Conservation (phyloP, 176 grass and related monocot species). For the Juncus inflexus region DNA sequence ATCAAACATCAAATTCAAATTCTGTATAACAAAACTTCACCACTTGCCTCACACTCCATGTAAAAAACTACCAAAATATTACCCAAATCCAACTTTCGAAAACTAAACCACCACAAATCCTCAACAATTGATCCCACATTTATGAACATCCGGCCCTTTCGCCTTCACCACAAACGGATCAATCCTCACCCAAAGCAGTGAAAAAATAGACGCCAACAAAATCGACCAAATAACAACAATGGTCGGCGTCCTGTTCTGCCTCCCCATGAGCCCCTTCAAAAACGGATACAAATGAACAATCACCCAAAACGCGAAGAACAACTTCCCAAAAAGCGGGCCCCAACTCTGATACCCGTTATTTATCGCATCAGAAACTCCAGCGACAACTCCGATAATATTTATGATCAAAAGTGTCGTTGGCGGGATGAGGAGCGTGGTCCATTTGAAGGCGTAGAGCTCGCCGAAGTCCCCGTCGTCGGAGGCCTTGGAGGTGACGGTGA, state of each 20-base stretch:
- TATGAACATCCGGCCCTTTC: conserved; percentile 70
- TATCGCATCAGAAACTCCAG: conserved; percentile 88
- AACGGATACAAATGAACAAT: conserved; percentile 95
- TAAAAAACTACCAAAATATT: conserved; percentile 31
- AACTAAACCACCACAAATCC: conserved; percentile 2
- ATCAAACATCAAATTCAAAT: conserved; percentile 21
- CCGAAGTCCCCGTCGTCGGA: conserved; percentile 63
- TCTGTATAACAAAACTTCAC: conserved; percentile 53
- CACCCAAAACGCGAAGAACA: conserved; percentile 96
- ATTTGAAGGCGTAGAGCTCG: conserved; percentile 93
- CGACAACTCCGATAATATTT: conserved; percentile 91
- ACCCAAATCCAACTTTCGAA: background rate
- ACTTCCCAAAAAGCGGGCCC: conserved; percentile 89
- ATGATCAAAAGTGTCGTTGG: conserved; percentile 83
- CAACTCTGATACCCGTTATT: conserved; percentile 87
- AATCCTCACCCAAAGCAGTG: conserved; percentile 95
- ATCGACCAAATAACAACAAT: conserved; percentile 92
- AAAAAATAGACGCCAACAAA: conserved; percentile 89
- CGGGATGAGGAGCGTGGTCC: conserved; percentile 94
- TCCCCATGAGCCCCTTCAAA: conserved; percentile 93
- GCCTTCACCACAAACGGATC: conserved; percentile 72
- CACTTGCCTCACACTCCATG: conserved; percentile 35
- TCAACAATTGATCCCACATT: conserved; percentile 95
- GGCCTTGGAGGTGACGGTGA: conserved; percentile 95
- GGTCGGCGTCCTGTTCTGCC: conserved; percentile 94